Base-by-base conservation (phyloP, 257 asterid genomes). In the Ocimum tenuiflorum region DNA sequence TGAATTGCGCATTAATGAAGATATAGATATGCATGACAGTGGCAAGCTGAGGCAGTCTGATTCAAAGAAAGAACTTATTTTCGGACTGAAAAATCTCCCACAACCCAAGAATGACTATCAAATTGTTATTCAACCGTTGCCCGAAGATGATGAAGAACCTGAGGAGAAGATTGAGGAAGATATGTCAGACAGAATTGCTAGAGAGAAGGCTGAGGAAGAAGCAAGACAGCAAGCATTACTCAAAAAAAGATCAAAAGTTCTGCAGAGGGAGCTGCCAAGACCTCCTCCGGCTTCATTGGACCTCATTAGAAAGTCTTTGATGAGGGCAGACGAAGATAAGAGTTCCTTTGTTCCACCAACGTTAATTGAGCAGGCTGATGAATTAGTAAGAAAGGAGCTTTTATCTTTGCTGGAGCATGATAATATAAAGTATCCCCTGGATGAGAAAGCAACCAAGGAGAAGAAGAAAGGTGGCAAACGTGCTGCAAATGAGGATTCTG, bases 131-230 rank as follows among this genome's bases (percentile, higher is more conserved):
- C 97, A 88, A 42, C 92, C 88, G 0, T 41, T 75, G 38, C 82
- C 82, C 52, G 96, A 94, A 71, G 95, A 94, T 17, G 79, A 80
- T 73, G 99, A 94, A 59, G 99, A 94, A 72, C 86, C 88, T 14
- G 96, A 90, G 77, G 99, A 94, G 86, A 86, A 86, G 81, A 78
- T 94, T 20, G 99, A 94, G 77, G 99, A 94, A 72, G 99, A 94
- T 70, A 94, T 94, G 99, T 94, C 99, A n/a, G 99, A 94, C 31
- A 83, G 86, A 75, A 68, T 90, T 70, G 91, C 97, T 53, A 83
- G 95, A 79, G 95, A 88, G 88, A 94, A 78, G 84, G 99, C 96
- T 0, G 97, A 82, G 77, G 97, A 94, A 79, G 96, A 90, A 73
- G 97, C 95, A 20, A 82, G 87, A 76, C 95, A 52, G 49, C 96